Conservation (phyloP, 2,329 filamentous ascomycete species). For the Penicillium paneum region DNA sequence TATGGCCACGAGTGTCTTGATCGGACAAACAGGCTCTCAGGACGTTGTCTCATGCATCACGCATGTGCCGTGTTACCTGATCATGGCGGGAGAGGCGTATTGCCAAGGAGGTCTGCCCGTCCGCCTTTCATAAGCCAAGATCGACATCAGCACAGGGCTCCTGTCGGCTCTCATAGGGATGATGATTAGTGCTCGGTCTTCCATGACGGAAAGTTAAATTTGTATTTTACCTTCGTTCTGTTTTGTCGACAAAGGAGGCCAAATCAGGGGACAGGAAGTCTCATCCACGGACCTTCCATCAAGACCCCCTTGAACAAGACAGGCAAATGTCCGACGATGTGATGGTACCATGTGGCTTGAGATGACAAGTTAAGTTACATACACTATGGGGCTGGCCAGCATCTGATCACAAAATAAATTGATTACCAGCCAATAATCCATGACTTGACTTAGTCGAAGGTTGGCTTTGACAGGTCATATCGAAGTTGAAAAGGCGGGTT, state of each 20-base stretch:
- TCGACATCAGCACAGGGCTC: background rate
- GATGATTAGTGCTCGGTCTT: background rate
- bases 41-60: background rate
- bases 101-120: constrained; percentile 1
- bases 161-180: background rate
- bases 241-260: background rate
- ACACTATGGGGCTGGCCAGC: background rate
- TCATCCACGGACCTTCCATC: background rate
- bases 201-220: background rate
- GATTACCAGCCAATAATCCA: background rate
- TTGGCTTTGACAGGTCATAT: background rate
- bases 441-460: background rate
- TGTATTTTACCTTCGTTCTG: background rate
- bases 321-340: constrained; percentile 10
- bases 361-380: constrained; percentile 19
- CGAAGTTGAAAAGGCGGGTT: background rate
- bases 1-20: background rate
- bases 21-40: background rate
- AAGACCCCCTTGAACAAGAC: constrained; percentile 8
- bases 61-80: background rate
- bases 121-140: background rate
- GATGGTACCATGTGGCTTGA: constrained; percentile 26
- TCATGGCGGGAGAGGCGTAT: constrained; percentile 2
- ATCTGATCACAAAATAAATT: constrained; percentile 5
- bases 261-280: background rate